Base-by-base conservation (phyloP, 495 filamentous ascomycete genomes). In the Wilcoxina mikolae region DNA sequence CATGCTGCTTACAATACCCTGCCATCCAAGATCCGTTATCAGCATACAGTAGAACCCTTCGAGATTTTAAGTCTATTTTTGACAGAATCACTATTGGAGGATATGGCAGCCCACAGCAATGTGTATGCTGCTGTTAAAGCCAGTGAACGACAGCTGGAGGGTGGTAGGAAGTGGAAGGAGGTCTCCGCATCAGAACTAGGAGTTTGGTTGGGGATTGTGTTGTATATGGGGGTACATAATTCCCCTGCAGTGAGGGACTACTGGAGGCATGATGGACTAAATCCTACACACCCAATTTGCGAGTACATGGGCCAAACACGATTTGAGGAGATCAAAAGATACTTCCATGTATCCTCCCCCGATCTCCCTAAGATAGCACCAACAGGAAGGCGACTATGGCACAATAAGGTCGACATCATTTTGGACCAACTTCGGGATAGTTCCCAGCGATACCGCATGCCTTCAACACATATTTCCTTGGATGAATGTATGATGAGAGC, bases 221-320 rank as follows among this genome's bases (percentile, higher is more conserved):
- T 59, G 3, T 59, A 59, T 41, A 59, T 59, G 57, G 38, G 57
- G 10, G 52, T 58, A 4, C 47, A 44, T 4, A 17, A 17, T 0
- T 18, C n/a, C n/a, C n/a, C n/a, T n/a, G n/a, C n/a, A n/a, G n/a
- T n/a, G n/a, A n/a, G n/a, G n/a, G n/a, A n/a, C n/a, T n/a, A n/a
- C n/a, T n/a, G n/a, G n/a, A n/a, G n/a, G n/a, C n/a, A n/a, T n/a
- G n/a, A n/a, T n/a, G n/a, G n/a, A n/a, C n/a, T n/a, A n/a, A n/a
- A n/a, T n/a, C n/a, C n/a, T n/a, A n/a, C n/a, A n/a, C n/a, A 52
- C 50, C 20, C 26, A 22, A 42, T 43, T 4, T 7, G 23, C 11
- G 20, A 20, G 2, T 50, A 50, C n/a, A 58, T 58, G 53, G 42
- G 17, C 22, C 15, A 28, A 58, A 58, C 28, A 4, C 28, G 31